Conservation (phyloP, 345 rosid genomes). For the Hibiscus mutabilis region DNA sequence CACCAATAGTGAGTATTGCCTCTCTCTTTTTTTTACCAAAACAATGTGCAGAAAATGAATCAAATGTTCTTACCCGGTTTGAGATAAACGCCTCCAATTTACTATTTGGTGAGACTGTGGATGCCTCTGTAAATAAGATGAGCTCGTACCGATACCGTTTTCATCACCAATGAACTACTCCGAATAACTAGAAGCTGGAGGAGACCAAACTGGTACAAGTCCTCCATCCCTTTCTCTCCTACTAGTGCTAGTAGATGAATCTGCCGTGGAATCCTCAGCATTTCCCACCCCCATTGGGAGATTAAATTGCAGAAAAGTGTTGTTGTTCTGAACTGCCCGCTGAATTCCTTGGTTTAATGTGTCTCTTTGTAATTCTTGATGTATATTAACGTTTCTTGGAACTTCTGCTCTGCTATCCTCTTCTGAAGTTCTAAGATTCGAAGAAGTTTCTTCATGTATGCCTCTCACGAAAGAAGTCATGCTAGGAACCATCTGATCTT, state of each 20-base stretch:
- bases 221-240: constrained; percentile 91
- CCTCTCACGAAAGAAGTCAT: constrained; percentile 71
- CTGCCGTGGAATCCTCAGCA: constrained; percentile 87
- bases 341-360: constrained; percentile 25
- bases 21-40: too few species aligned
- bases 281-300: constrained; percentile 32
- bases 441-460: constrained; percentile 68
- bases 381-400: constrained; percentile 50
- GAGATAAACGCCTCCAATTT: constrained; percentile 78
- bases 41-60: background rate
- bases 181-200: constrained; percentile 59
- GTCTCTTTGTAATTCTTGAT: constrained; percentile 49
- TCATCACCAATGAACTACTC: constrained; percentile 75
- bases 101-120: constrained; percentile 69
- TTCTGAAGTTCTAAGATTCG: constrained; percentile 38
- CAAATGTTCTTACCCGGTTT: constrained; percentile 55
- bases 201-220: constrained; percentile 92
- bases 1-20: too few species aligned
- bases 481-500: constrained; percentile 99
- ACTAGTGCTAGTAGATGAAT: constrained; percentile 67
- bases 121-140: constrained; percentile 78
- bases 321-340: constrained; percentile 29
- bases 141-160: constrained; percentile 57
- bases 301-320: constrained; percentile 35
- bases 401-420: constrained; percentile 81